Conservation (phyloP, 306 rosid species). For the Alnus rubra region DNA sequence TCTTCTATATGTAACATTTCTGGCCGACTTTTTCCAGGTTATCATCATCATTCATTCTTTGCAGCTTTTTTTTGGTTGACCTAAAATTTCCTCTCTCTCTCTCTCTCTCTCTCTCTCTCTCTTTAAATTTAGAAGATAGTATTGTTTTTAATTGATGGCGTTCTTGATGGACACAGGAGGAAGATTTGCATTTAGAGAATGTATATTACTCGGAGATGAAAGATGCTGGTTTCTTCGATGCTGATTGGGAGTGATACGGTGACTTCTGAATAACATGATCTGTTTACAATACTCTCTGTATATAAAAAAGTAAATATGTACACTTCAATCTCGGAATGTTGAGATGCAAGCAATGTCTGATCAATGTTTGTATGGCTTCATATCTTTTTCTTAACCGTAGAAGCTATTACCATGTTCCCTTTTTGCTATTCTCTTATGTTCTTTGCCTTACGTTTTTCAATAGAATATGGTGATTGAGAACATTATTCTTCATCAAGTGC, state of each 20-base stretch:
- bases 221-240: constrained; percentile 93
- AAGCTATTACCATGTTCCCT: background rate
- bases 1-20: constrained; percentile 72
- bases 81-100: no score
- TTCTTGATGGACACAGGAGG: constrained; percentile 56
- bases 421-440: background rate
- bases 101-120: no score
- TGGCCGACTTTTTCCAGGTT: constrained; percentile 92
- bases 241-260: constrained; percentile 71
- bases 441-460: background rate
- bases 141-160: background rate
- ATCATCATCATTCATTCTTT: constrained; percentile 11
- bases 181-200: constrained; percentile 77
- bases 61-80: background rate
- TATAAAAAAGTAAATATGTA: constrained; percentile 36
- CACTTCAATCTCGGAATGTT: background rate
- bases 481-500: background rate
- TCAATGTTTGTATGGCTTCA: constrained; percentile 2
- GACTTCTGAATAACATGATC: constrained; percentile 12
- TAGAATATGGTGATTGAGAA: background rate
- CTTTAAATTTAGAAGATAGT: background rate
- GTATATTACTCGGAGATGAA: constrained; percentile 94
- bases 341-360: background rate
- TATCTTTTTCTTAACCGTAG: background rate
- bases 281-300: constrained; percentile 32